Conservation (phyloP, 1,139 yeast species). For the Protomyces lactucae-debilis region DNA sequence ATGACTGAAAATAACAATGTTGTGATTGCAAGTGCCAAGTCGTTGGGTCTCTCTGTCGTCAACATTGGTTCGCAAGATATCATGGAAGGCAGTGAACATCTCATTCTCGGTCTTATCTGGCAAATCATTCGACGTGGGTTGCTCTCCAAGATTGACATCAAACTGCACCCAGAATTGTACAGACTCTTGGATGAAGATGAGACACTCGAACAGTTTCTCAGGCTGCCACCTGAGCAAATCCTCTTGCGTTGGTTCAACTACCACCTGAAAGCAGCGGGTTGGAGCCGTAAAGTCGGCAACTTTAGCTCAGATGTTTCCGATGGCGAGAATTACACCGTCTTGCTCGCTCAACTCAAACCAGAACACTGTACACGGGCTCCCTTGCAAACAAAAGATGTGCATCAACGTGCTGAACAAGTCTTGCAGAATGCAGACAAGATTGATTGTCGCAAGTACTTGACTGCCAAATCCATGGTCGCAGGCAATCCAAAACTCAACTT, state of each 20-base stretch:
- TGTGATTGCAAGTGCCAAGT: conserved; percentile 96
- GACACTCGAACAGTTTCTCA: conserved; percentile 89
- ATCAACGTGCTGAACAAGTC: conserved; percentile 80
- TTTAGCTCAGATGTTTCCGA: conserved; percentile 85
- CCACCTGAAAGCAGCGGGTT: conserved; percentile 90
- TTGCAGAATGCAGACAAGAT: conserved; percentile 81
- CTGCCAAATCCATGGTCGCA: conserved; percentile 86
- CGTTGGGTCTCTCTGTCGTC: conserved; percentile 86
- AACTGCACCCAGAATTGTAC: conserved; percentile 92
- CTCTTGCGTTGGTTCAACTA: conserved; percentile 95
- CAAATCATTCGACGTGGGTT: conserved; percentile 95
- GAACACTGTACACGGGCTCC: conserved; percentile 76
- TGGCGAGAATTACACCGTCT: conserved; percentile 89
- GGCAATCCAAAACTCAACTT: conserved; percentile 95
- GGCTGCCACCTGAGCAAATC: conserved; percentile 97
- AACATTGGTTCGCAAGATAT: conserved; percentile 97
- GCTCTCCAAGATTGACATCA: conserved; percentile 89
- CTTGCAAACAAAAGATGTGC: conserved; percentile 63
- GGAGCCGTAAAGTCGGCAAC: conserved; percentile 73
- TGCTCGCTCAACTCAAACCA: conserved; percentile 84
- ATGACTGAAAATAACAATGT: conserved; percentile 96
- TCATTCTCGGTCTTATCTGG: conserved; percentile 94
- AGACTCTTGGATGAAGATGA: conserved; percentile 94
- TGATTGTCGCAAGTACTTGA: conserved; percentile 88
- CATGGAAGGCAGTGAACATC: conserved; percentile 93